Conservation (phyloP, 2,329 filamentous ascomycete genomes). For the Cordyceps fumosorosea region DNA sequence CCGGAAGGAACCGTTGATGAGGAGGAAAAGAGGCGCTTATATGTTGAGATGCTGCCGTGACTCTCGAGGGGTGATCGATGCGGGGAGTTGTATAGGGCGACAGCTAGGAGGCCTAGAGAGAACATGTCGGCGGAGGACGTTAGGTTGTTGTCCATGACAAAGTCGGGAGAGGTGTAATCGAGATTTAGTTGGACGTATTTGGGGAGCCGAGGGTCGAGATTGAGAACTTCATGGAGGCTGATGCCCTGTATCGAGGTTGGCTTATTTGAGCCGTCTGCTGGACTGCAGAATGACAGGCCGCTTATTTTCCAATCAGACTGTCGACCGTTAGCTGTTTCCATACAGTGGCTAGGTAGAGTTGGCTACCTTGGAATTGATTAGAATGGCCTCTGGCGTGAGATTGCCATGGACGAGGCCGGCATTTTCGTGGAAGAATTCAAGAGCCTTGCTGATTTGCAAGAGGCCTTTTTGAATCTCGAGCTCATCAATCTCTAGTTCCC, state of each 20-base stretch:
- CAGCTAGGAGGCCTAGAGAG: constrained; percentile 79
- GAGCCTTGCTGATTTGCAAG: constrained; percentile 83
- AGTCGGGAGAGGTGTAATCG: constrained; percentile 92
- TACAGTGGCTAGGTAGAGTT: not conserved
- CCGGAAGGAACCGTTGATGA: constrained; percentile 72
- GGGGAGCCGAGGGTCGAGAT: constrained; percentile 79
- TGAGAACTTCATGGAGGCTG: constrained; percentile 74
- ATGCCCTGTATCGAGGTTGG: constrained; percentile 72
- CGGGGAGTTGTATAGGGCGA: constrained; percentile 91
- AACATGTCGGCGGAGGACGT: constrained; percentile 86
- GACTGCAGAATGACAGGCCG: constrained; percentile 83
- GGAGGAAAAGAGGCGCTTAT: constrained; percentile 76
- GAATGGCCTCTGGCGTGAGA: constrained; percentile 84
- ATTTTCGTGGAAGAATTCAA: constrained; percentile 94
- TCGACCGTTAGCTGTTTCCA: constrained; percentile 24
- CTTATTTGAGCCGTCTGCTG: constrained; percentile 67
- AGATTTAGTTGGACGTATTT: constrained; percentile 79
- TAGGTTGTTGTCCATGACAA: constrained; percentile 84
- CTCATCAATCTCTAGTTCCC: constrained; percentile 91
- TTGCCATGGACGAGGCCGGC: constrained; percentile 92
- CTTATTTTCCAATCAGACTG: constrained; percentile 97
- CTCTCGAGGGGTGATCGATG: constrained; percentile 81
- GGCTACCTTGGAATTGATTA: constrained; percentile 81
- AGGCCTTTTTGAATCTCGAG: constrained; percentile 96
- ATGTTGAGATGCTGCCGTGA: constrained; percentile 72